Evolutionary conservation across 1,139 yeast genomes (phyloP).

Genomic region (Yamadazyma oceani): DNA sequence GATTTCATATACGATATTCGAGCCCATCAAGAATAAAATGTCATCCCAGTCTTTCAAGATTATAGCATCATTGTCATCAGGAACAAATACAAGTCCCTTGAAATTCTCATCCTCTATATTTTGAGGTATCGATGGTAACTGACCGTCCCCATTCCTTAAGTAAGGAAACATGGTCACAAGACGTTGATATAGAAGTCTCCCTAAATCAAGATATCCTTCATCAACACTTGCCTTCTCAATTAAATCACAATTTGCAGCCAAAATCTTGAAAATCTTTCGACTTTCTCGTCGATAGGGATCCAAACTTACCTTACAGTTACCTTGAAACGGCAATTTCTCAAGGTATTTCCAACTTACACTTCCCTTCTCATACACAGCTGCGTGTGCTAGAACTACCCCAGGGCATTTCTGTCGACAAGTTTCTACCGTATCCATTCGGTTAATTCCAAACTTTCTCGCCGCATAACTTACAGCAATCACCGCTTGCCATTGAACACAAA

Average conservation of each 20-base stretch:
- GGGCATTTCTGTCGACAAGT: slow-evolving; percentile 79
- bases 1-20: slow-evolving; percentile 53
- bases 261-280: slow-evolving; percentile 68
- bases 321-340: slow-evolving; percentile 42
- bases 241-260: slow-evolving; percentile 54
- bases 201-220: slow-evolving; percentile 86
- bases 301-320: slow-evolving; percentile 74
- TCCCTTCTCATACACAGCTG: slow-evolving; percentile 91
- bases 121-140: slow-evolving; percentile 54
- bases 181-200: slow-evolving; percentile 37
- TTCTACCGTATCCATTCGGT: slow-evolving; percentile 70
- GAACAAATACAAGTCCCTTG: slow-evolving; percentile 26
- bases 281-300: slow-evolving; percentile 92
- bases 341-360: slow-evolving; percentile 77
- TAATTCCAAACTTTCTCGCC: slow-evolving; percentile 80
- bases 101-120: slow-evolving; percentile 26
- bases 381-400: slow-evolving; percentile 74
- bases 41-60: slow-evolving; percentile 80
- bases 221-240: slow-evolving; percentile 96
- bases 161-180: slow-evolving; percentile 29
- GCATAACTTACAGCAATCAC: slow-evolving; percentile 89
- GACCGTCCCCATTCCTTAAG: slow-evolving; percentile 22
- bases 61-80: slow-evolving; percentile 7
- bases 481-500: slow-evolving; percentile 90
- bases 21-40: slow-evolving; percentile 63